Conservation (phyloP, 2,329 filamentous ascomycete species). For the Bipolaris sorokiniana region DNA sequence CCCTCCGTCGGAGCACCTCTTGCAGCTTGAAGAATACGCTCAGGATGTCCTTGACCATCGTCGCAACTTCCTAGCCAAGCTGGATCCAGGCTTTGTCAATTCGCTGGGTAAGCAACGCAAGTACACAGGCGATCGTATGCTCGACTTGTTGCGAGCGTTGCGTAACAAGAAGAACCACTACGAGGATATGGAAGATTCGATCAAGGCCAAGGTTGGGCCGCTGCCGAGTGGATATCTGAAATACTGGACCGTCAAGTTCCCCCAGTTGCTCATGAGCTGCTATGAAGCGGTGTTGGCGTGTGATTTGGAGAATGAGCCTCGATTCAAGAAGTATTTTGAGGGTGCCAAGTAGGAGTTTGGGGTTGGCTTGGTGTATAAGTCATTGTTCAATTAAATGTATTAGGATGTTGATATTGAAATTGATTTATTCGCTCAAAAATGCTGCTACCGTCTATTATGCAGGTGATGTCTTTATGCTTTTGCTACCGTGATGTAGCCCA, state of each 20-base stretch:
- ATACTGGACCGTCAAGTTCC: slow-evolving; percentile 84
- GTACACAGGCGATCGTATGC: slow-evolving; percentile 81
- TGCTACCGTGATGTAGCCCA: not conserved
- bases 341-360: slow-evolving; percentile 8
- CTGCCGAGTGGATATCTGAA: slow-evolving; percentile 80
- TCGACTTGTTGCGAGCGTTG: slow-evolving; percentile 86
- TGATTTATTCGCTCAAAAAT: not conserved
- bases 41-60: slow-evolving; percentile 58
- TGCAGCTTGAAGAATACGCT: slow-evolving; percentile 61
- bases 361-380: not conserved
- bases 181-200: slow-evolving; percentile 85
- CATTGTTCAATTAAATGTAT: not conserved
- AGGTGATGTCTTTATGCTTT: not conserved
- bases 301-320: slow-evolving; percentile 13
- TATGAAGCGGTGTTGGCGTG: slow-evolving; percentile 58
- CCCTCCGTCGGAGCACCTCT: slow-evolving; percentile 73
- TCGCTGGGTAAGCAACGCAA: slow-evolving; percentile 93
- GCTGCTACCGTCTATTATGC: not conserved
- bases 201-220: slow-evolving; percentile 75
- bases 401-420: not conserved
- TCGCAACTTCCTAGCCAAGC: slow-evolving; percentile 76
- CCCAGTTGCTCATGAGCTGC: slow-evolving; percentile 76
- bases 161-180: slow-evolving; percentile 98
- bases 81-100: slow-evolving; percentile 84
- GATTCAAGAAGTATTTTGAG: slow-evolving; percentile 17